Evolutionary conservation across 768 basidiomycete genomes (phyloP), one percentile per base, ranked within the genome.

Genomic region (Termitomyces sp.): DNA sequence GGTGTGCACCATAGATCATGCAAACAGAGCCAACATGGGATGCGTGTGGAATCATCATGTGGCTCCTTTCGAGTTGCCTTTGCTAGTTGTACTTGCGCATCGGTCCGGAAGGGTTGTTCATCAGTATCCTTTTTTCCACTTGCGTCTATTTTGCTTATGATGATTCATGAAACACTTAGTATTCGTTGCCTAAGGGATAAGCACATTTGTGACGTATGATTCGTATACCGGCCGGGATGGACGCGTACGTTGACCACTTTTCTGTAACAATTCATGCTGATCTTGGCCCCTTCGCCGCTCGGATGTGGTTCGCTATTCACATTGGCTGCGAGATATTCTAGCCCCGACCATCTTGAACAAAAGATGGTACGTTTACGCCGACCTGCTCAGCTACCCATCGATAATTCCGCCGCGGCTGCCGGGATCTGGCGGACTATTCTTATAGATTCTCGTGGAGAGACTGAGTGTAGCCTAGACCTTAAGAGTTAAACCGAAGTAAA

Each of bases 301-400:
- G 92, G 91, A 46, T 94, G 92, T 94, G 92, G 92, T 94, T 94
- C 66, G 92, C 92, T 14, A 93, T 94, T 64, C 88, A 90, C 53
- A 84, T 26, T 94, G 91, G 90, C 90, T 58, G 84, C 88, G 0
- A 85, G 86, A 54, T 93, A 93, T 67, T 91, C 90, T 2, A 88
- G 83, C 68, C 90, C 92, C 0, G 92, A 94, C 67, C 86, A 90
- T 64, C 83, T 94, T 34, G 86, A 91, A 74, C 92, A 94, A 72
- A 92, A 92, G 77, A 92, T 93, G 87, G 90, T 94, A 46, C 86
- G 92, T 58, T 79, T 94, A 2, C 92, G 93, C 68, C 83, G 92
- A 16, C 92, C 92, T 2, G 78, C 92, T 78, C 92, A 94, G 66
- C 81, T 91, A 5, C 80, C 82, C 43, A 89, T 93, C 65, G 91